A percentile compares a stretch with the other conserved stretches of the same genome.
phyloP scores from a whole-genome alignment of 2,329 filamentous ascomycete genomes.

The Diplodia seriata region DNA sequence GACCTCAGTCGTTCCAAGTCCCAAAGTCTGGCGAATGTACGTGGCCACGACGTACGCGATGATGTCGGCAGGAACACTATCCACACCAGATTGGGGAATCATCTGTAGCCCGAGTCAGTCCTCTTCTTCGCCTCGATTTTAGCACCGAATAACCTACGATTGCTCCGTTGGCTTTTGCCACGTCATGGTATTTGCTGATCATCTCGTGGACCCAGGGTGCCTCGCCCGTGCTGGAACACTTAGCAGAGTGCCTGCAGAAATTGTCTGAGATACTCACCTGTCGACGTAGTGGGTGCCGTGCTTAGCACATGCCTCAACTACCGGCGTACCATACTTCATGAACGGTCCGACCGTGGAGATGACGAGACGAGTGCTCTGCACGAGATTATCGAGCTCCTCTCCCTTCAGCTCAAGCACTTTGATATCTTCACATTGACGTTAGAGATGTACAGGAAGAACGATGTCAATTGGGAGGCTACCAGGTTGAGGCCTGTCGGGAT shows the following conservation, averaged over 20 bases:
- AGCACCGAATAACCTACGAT: conserved; percentile 55
- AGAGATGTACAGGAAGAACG: background rate
- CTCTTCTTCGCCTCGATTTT: background rate
- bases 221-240: conserved; percentile 62
- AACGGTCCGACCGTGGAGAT: conserved; percentile 70
- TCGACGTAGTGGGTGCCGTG: conserved; percentile 73
- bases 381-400: conserved; percentile 59
- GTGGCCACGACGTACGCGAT: conserved; percentile 61
- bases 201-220: conserved; percentile 69
- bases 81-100: conserved; percentile 66
- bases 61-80: conserved; percentile 67
- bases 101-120: conserved; percentile 49
- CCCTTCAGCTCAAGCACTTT: conserved; percentile 52
- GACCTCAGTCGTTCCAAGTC: conserved; percentile 59
- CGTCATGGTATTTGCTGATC: conserved; percentile 66
- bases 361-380: conserved; percentile 63
- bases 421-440: conserved; percentile 37
- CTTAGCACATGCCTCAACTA: conserved; percentile 69
- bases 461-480: conserved; percentile 54
- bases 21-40: conserved; percentile 60
- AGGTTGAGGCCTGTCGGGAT: conserved; percentile 73
- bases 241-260: background rate
- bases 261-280: conserved; percentile 50
- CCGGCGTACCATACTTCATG: conserved; percentile 67
- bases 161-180: conserved; percentile 65